Percentiles rank a stretch among this genome's conserved stretches.
phyloP scores from a whole-genome alignment of 495 filamentous ascomycete genomes.

The Staphylotrichum longicolle region DNA sequence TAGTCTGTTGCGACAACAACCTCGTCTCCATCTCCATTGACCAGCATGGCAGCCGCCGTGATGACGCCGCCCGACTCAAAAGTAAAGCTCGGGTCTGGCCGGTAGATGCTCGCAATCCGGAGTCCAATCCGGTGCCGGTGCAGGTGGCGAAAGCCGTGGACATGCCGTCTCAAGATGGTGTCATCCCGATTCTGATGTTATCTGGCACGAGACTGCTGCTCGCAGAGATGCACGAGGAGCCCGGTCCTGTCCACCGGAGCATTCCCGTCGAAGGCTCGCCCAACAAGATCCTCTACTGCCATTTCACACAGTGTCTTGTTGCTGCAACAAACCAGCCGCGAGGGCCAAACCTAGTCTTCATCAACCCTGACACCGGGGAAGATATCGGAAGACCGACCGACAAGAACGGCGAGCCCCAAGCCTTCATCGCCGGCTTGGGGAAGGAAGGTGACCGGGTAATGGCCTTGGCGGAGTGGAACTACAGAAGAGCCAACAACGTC shows the following conservation, averaged over 20 bases:
- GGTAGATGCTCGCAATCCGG: slow-evolving; percentile 38
- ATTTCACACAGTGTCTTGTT: slow-evolving; percentile 50
- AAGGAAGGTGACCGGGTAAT: slow-evolving; percentile 40
- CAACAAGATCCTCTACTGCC: slow-evolving; percentile 53
- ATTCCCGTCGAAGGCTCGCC: slow-evolving; percentile 51
- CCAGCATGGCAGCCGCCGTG: neutral
- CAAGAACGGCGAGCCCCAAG: slow-evolving; percentile 31
- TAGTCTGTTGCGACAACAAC: slow-evolving; percentile 34
- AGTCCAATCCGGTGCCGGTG: slow-evolving; percentile 32
- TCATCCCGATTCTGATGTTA: slow-evolving; percentile 38
- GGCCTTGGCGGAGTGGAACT: slow-evolving; percentile 48
- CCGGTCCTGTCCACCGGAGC: slow-evolving; percentile 52
- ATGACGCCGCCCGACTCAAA: slow-evolving; percentile 8
- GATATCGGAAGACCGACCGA: slow-evolving; percentile 44
- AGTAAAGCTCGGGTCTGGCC: slow-evolving; percentile 40
- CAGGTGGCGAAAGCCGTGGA: slow-evolving; percentile 34
- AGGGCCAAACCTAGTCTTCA: slow-evolving; percentile 43
- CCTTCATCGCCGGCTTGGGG: slow-evolving; percentile 45
- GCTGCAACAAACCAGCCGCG: slow-evolving; percentile 45
- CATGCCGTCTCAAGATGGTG: slow-evolving; percentile 27
- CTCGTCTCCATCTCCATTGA: slow-evolving; percentile 23
- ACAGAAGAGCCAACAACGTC: slow-evolving; percentile 35
- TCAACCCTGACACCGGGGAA: slow-evolving; percentile 48
- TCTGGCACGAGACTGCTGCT: slow-evolving; percentile 49
- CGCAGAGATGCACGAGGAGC: slow-evolving; percentile 45